phyloP scores from a whole-genome alignment of 2,329 filamentous ascomycete genomes.

The Dothistroma septosporum region DNA sequence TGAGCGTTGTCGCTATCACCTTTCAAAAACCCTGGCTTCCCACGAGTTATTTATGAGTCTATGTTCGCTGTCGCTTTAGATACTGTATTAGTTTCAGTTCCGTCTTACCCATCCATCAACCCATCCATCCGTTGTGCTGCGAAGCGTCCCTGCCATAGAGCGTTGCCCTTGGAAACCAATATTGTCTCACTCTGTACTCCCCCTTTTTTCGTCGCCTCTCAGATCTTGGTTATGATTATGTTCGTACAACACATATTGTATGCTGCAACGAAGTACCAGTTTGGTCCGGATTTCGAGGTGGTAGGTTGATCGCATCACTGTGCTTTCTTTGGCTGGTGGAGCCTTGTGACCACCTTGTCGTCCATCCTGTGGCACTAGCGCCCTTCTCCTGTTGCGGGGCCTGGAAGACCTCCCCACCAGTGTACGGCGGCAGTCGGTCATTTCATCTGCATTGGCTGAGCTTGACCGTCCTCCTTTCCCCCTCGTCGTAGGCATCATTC shows the following conservation, averaged over 20 bases:
- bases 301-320: background rate
- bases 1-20: too few species aligned
- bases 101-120: background rate
- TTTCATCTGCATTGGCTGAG: background rate
- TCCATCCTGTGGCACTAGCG: background rate
- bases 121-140: background rate
- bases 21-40: too few species aligned
- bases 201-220: background rate
- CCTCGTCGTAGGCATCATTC: background rate
- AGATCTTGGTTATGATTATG: background rate
- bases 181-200: background rate
- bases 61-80: background rate
- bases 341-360: background rate
- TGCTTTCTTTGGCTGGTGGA: background rate
- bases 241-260: background rate
- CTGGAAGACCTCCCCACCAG: background rate
- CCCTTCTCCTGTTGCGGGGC: background rate
- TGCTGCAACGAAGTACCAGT: background rate
- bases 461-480: background rate
- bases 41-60: too few species aligned
- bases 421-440: background rate
- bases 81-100: background rate
- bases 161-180: background rate
- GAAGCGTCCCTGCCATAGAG: slow-evolving; percentile 1
- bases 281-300: background rate